Evolutionary conservation across 805 yeast genomes (phyloP), one percentile per base, ranked within the genome.

Genomic region (Candida chilensis): DNA sequence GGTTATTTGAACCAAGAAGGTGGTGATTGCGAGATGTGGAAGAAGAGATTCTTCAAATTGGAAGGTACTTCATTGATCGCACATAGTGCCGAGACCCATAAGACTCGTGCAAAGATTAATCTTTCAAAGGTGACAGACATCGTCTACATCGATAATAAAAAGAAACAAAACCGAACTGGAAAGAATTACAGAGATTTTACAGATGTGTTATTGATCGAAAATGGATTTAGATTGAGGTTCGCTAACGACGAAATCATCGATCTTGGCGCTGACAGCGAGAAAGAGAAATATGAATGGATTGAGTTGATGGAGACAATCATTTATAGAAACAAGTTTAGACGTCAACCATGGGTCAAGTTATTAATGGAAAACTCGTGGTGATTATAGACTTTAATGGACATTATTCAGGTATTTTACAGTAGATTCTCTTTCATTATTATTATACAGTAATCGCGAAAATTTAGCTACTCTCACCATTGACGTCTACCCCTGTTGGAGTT

Each of bases 1-100:
- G 96, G 96, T 0, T 78, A 61, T 44, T 57, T 90, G 57, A 74
- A 75, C 42, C 97, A 88, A 55, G 85, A 80, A 45, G 97, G 97
- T 13, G 96, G 96, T 7, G 97, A 88, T 56, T 71, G 92, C 41
- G 71, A 66, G 11, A 59, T 65, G 17, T 74, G 88, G 76, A 73
- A 82, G 41, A 71, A 81, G 39, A 66, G 96, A 34, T 84, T 54
- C 55, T 86, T 79, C 58, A 77, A 71, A 39, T 60, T 88, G n/a
- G 60, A 69, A 27, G 94, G 90, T 1, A 68, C 76, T 6, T 72
- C 76, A 20, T 58, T 88, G 40, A 64, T 77, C 32, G 95, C 95
- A 0, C 84, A 79, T 47, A 78, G 83, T 40, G 92, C 80, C 39
- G 60, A 60, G 17, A 62, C 80, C 2, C 73, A 60, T 50, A 79